These are phyloP conservation scores for Trichoderma breve DNA, from an alignment of 2,329 filamentous ascomycete genomes.

Conservation along the genomic window DNA sequence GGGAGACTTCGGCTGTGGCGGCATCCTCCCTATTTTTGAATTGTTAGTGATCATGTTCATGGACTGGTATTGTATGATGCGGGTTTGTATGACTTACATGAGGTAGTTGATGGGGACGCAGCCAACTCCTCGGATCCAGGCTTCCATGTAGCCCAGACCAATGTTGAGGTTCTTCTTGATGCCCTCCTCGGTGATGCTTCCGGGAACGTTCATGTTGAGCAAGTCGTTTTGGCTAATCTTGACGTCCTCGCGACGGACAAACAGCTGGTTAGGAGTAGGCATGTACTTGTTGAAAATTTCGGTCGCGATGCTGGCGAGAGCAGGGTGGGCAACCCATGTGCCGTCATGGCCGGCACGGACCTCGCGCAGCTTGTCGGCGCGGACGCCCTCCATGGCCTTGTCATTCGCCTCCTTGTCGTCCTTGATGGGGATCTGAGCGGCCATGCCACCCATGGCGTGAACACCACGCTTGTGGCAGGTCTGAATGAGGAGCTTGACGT, in stretches of 20 bases:
- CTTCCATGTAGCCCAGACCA: conserved; percentile 97
- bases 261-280: conserved; percentile 97
- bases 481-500: conserved; percentile 94
- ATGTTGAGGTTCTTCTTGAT: conserved; percentile 98
- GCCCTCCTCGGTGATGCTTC: conserved; percentile 85
- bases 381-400: conserved; percentile 87
- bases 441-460: conserved; percentile 99
- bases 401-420: conserved; percentile 88
- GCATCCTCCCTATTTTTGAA: conserved; percentile 70
- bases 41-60: conserved; percentile 4
- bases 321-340: conserved; percentile 97
- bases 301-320: conserved; percentile 79
- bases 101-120: conserved; percentile 97
- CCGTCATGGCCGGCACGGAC: conserved; percentile 92
- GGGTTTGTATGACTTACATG: conserved; percentile 57
- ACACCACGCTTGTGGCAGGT: conserved; percentile 95
- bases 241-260: conserved; percentile 86
- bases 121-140: conserved; percentile 90
- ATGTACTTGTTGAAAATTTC: conserved; percentile 98
- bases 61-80: background rate
- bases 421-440: conserved; percentile 98
- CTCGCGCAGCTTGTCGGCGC: conserved; percentile 94
- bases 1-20: conserved; percentile 92
- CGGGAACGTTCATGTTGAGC: conserved; percentile 96
- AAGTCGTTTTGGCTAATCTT: conserved; percentile 83